phyloP scores from a whole-genome alignment of 75 land plant genomes.

The Pinus taeda region DNA sequence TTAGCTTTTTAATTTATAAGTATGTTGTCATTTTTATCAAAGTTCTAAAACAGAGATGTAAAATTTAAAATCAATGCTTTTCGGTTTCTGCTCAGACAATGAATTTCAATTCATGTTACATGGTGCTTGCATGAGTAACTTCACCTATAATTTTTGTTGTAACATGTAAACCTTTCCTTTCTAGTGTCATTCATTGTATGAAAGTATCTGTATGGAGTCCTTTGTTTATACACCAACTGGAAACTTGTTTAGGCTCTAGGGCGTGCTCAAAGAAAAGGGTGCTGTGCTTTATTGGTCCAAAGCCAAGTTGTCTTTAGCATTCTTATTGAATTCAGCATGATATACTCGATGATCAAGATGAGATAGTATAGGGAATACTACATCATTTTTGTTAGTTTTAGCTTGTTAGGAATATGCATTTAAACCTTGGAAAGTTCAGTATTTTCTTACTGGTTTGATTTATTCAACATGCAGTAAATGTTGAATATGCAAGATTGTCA shows the following conservation, averaged over 20 bases:
- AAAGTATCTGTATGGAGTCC: background rate
- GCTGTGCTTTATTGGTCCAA: background rate
- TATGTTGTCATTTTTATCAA: background rate
- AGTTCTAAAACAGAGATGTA: background rate
- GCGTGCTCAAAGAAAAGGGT: constrained; percentile 3
- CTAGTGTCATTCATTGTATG: background rate
- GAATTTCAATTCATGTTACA: too few relatives aligned
- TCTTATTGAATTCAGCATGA: background rate
- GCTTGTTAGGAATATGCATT: background rate
- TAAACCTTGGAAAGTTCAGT: background rate
- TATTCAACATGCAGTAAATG: background rate
- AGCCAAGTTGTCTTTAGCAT: background rate
- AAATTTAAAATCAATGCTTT: background rate
- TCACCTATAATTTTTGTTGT: too few relatives aligned
- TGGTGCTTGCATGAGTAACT: too few relatives aligned
- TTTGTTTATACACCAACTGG: background rate
- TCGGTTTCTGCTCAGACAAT: background rate
- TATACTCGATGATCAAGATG: background rate
- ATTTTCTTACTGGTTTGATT: background rate
- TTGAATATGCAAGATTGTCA: background rate
- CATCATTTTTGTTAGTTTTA: background rate
- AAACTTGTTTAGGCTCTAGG: background rate
- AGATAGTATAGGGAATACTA: background rate
- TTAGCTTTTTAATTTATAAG: too few relatives aligned
- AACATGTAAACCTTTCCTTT: too few relatives aligned